Conservation (phyloP, 495 filamentous ascomycete genomes). For the Cudoniella acicularis region DNA sequence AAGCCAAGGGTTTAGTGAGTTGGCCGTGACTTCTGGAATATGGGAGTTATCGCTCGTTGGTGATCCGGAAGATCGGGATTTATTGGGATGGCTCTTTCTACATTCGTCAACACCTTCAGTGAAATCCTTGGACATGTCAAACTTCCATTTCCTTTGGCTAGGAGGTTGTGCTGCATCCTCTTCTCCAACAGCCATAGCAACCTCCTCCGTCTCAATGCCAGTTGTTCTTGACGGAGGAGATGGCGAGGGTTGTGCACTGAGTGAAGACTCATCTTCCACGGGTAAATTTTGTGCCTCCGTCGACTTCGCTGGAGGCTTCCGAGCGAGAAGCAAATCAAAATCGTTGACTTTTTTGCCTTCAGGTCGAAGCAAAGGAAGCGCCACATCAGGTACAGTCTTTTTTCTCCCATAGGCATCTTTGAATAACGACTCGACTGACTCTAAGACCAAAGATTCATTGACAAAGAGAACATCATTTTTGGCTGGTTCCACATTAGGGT, state of each 20-base stretch:
- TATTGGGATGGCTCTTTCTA: constrained; percentile 20
- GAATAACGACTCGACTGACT: constrained; percentile 53
- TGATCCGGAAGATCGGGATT: background rate
- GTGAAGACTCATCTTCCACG: background rate
- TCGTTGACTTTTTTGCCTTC: background rate
- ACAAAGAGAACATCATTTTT: constrained; percentile 87
- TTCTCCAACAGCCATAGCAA: background rate
- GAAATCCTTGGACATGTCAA: constrained; percentile 36
- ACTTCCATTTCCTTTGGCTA: constrained; percentile 26
- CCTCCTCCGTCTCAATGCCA: background rate
- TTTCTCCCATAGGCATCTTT: constrained; percentile 19
- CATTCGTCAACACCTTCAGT: constrained; percentile 24
- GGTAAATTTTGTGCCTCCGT: background rate
- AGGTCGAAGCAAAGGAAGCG: background rate
- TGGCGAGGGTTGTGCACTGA: background rate
- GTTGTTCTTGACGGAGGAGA: background rate
- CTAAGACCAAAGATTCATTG: constrained; percentile 38
- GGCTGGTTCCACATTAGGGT: constrained; percentile 83
- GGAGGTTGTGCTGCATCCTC: constrained; percentile 1
- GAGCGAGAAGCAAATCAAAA: constrained; percentile 18
- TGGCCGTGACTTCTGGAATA: background rate
- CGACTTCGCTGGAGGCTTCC: constrained; percentile 1
- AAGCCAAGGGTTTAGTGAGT: constrained; percentile 54
- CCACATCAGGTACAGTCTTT: background rate
- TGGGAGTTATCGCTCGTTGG: background rate